Conservation (phyloP, 2,329 filamentous ascomycete species). For the Ascosphaera acerosa region DNA sequence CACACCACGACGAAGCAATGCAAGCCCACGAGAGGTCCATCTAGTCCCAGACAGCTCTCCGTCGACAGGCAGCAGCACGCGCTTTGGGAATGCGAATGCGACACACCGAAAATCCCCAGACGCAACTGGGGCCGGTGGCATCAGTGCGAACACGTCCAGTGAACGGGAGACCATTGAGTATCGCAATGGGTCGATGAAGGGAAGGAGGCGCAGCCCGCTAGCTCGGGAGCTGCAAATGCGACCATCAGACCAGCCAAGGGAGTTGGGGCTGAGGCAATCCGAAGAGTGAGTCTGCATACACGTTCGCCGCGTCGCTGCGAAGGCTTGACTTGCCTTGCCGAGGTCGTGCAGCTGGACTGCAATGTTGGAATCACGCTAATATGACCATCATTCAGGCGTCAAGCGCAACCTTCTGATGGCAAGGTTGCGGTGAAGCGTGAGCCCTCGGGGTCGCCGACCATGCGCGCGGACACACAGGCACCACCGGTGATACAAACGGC, state of each 20-base stretch:
- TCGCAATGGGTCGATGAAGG: conserved; percentile 1
- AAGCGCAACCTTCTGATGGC: conserved; percentile 23
- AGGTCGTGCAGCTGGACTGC: neutral
- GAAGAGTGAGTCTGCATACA: conserved; percentile 4
- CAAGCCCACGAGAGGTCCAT: conserved; percentile 23
- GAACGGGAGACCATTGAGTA: neutral
- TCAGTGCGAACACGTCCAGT: conserved; percentile 1
- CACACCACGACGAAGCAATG: conserved; percentile 4
- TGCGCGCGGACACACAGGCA: conserved; percentile 35
- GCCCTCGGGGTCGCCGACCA: conserved; percentile 54
- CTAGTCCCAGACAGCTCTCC: conserved; percentile 17
- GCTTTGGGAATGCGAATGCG: neutral
- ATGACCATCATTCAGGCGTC: conserved; percentile 4
- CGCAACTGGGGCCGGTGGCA: neutral
- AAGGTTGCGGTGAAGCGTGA: conserved; percentile 96
- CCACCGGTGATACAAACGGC: conserved; percentile 40
- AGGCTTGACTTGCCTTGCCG: neutral
- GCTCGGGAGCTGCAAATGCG: neutral
- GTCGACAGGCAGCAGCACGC: neutral
- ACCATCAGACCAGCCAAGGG: neutral
- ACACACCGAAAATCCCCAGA: neutral
- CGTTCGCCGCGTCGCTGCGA: conserved; percentile 3
- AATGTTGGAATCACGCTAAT: conserved; percentile 5
- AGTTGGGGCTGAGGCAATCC: neutral
- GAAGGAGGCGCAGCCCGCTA: neutral